Base-by-base conservation (phyloP, 441 rosid genomes). In the Biscutella laevigata region DNA sequence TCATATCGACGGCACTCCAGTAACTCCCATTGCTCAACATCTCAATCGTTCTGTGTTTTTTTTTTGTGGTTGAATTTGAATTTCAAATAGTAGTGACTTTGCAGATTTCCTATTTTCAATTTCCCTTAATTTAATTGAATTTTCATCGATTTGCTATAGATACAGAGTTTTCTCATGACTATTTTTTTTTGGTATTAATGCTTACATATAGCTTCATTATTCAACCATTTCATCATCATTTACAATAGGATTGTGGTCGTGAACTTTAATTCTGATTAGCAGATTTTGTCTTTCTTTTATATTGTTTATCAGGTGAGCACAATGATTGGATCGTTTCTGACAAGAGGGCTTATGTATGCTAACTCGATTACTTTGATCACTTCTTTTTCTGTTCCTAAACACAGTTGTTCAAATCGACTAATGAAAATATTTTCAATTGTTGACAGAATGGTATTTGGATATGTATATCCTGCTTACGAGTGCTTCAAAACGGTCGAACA, bases 391-490 rank as follows among this genome's bases (percentile, higher is more conserved):
- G 4, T 8, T 35, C 4, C 10, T 20, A 9, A 6, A 9, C 2
- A 35, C 2, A 4, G 4, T 21, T 44, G 0, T 32, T 28, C 2
- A 20, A 39, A 0, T 7, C 14, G 15, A 64, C 5, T 13, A 4
- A 6, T 49, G 40, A 34, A 37, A 34, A 41, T 17, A 17, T 17
- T 49, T 58, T 47, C 16, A 24, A 59, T 17, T 57, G 24, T 17
- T 17, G 20, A 59, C 73, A 92, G 99, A 56, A 71, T 81, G 97
- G 70, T 70, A 45, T 78, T 92, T 57, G 99, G 97, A 41, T 88
- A 92, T 60, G 99, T 90, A 47, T 92, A 84, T 77, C 99, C 99
- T 7, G 99, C 97, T 20, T 88, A 92, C 14, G 98, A 88, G 44
- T 92, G 98, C 57, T 88, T 79, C 43, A 92, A 92, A 54, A 79